Base-by-base conservation (phyloP, 2,329 filamentous ascomycete species). In the Beauveria pseudobassiana region DNA sequence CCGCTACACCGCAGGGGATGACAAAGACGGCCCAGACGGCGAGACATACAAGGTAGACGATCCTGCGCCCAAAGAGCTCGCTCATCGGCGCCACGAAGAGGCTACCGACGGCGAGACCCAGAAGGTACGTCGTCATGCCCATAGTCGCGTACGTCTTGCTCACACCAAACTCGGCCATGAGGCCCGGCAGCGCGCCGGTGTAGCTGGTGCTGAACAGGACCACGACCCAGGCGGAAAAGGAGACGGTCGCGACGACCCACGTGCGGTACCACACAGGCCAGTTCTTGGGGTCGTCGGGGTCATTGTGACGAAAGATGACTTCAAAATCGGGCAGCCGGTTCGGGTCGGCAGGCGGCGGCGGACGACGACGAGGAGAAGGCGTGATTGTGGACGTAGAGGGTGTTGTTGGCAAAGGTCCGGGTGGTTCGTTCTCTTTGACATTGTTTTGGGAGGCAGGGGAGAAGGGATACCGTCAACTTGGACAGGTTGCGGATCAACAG, bases 181-280 rank as follows among this genome's bases (percentile, higher is more conserved):
- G 84, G 0, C 86, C 84, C 1, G 82, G 79, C 49, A 88, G 83
- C 6, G 84, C 85, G 0, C 85, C 83, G 1, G 89, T 90, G 69
- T 92, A 93, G 48, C 82, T 85, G 0, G 89, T 92, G 40, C 86
- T 89, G 69, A 90, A 89, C 24, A 89, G 71, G 14, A 90, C 84
- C 28, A 76, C 69, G 8, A 74, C 69, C 75, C 75, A 76, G 3
- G 72, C 73, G 5, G 74, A 71, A 61, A 70, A 75, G 28, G 72
- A 73, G 46, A 77, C 70, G 54, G 65, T 77, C 75, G 72, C 69
- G 20, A 75, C 68, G 28, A 68, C 67, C 70, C 71, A 76, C 26
- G 65, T 48, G 65, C 75, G 66, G 62, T 69, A 66, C 68, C 75
- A 79, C 46, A 87, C 68, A 0, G 83, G 73, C 88, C 88, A 91